Evolutionary conservation across 495 filamentous ascomycete species (phyloP).

Genomic region (Xylaria grammica): DNA sequence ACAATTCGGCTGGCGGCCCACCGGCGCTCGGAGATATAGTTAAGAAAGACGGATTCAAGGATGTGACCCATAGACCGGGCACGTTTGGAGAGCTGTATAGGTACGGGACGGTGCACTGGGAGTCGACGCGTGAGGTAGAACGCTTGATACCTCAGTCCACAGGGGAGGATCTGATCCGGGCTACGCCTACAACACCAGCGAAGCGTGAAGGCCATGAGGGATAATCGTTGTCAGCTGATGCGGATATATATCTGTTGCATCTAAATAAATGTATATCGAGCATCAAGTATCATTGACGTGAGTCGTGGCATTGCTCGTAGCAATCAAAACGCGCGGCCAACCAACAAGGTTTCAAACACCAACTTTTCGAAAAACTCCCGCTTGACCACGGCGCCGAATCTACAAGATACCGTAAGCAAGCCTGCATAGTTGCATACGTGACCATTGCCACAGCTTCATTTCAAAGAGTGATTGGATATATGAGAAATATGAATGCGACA

Average conservation of each 20-base stretch:
- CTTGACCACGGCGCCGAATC: constrained; percentile 27
- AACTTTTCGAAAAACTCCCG: constrained; percentile 19
- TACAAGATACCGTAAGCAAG: constrained; percentile 14
- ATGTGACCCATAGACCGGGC: constrained; percentile 36
- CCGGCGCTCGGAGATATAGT: constrained; percentile 36
- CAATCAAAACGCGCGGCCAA: constrained; percentile 16
- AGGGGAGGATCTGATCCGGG: constrained; percentile 25
- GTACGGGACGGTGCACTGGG: constrained; percentile 40
- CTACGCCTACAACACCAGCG: constrained; percentile 27
- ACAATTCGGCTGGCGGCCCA: constrained; percentile 28
- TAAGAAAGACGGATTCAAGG: constrained; percentile 34
- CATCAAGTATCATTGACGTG: too few relatives aligned
- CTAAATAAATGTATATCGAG: too few relatives aligned
- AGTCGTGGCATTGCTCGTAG: background rate
- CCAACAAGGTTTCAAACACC: constrained; percentile 15
- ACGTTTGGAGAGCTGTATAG: constrained; percentile 45
- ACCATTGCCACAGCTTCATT: background rate
- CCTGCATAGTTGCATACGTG: background rate
- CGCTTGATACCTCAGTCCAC: constrained; percentile 19
- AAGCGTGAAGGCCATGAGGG: background rate
- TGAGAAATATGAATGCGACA: background rate
- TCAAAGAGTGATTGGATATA: background rate
- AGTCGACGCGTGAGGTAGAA: constrained; percentile 32
- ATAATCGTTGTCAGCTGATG: background rate
- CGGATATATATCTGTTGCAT: too few relatives aligned